A percentile compares a stretch with the other conserved stretches of the same genome.
Conservation (phyloP, 495 filamentous ascomycete genomes). For the Usnea hakonensis region DNA sequence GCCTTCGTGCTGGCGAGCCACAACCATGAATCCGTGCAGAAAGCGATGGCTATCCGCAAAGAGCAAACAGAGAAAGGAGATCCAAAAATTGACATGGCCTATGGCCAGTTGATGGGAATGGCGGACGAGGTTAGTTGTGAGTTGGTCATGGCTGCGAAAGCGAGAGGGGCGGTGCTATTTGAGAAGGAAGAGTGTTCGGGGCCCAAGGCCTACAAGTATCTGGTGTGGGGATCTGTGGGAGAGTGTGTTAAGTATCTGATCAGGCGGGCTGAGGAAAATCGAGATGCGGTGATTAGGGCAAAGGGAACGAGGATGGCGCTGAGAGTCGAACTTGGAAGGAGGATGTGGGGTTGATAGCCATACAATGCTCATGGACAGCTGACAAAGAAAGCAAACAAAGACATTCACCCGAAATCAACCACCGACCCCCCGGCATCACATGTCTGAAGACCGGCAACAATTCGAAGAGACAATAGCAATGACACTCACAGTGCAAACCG, state of each 20-base stretch:
- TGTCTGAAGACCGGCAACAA: neutral
- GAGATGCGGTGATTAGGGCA: slow-evolving; percentile 74
- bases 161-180: slow-evolving; percentile 7
- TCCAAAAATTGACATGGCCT: slow-evolving; percentile 54
- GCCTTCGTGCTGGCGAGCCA: slow-evolving; percentile 83
- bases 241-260: slow-evolving; percentile 94
- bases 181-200: slow-evolving; percentile 30
- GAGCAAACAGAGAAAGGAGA: slow-evolving; percentile 40
- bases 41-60: slow-evolving; percentile 54
- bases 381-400: neutral
- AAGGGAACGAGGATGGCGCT: slow-evolving; percentile 68
- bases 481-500: neutral
- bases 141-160: slow-evolving; percentile 52
- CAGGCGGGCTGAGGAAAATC: slow-evolving; percentile 82
- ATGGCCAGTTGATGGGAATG: slow-evolving; percentile 94
- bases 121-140: slow-evolving; percentile 89
- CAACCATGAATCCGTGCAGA: slow-evolving; percentile 72
- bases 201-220: slow-evolving; percentile 73
- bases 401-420: neutral
- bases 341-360: slow-evolving; percentile 7
- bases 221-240: slow-evolving; percentile 83
- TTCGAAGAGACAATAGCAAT: neutral
- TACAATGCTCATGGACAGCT: no score
- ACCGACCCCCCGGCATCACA: neutral
- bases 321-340: slow-evolving; percentile 49